Conservation (phyloP, 495 filamentous ascomycete genomes). For the Podospora conica region DNA sequence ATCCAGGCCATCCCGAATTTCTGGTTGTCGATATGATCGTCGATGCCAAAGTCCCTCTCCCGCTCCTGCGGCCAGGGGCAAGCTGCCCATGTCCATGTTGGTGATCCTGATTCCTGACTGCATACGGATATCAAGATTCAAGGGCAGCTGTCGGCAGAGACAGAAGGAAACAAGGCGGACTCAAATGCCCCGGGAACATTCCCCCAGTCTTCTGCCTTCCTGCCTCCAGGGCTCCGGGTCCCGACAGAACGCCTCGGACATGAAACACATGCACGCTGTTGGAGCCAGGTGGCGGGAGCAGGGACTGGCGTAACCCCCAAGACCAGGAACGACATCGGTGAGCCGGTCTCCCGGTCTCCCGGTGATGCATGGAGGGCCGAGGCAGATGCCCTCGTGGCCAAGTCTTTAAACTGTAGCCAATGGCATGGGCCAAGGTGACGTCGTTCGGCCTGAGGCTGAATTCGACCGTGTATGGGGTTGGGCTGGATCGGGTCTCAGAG, state of each 20-base stretch:
- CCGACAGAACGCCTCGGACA: background rate
- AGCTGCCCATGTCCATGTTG: background rate
- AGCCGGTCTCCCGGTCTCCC: no score
- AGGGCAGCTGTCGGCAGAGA: background rate
- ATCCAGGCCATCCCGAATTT: no score
- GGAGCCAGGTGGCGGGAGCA: background rate
- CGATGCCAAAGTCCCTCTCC: background rate
- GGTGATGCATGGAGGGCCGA: no score
- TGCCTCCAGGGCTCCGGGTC: no score
- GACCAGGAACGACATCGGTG: background rate
- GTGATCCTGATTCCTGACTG: background rate
- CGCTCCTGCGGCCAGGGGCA: no score
- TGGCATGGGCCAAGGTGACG: background rate
- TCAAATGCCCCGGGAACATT: no score
- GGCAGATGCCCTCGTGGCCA: background rate
- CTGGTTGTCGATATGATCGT: background rate
- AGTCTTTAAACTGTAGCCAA: background rate
- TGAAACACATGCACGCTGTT: background rate
- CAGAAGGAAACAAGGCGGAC: background rate
- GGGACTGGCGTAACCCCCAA: background rate
- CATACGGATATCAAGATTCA: no score
- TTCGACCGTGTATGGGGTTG: no score
- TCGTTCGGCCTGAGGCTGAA: background rate
- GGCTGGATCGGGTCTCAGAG: background rate
- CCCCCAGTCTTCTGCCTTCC: background rate